phyloP scores from a whole-genome alignment of 2,329 filamentous ascomycete genomes.

The Xylaria sp. region DNA sequence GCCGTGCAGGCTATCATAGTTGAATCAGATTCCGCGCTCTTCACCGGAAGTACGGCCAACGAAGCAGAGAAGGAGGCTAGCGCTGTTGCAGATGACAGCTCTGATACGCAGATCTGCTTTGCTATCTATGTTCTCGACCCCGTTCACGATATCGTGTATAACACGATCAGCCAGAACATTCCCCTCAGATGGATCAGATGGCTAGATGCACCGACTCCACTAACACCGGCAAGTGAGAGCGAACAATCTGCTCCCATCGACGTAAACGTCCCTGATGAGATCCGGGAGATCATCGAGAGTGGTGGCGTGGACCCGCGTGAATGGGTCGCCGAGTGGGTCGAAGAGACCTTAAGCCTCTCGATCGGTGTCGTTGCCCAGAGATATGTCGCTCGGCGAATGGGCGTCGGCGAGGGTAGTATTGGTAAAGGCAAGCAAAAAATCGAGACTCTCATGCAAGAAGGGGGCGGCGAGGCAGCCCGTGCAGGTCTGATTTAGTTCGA shows the following conservation, averaged over 20 bases:
- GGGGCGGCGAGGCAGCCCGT: slow-evolving; percentile 68
- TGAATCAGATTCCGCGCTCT: slow-evolving; percentile 72
- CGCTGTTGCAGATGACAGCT: slow-evolving; percentile 60
- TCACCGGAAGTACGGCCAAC: slow-evolving; percentile 66
- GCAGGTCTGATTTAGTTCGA: slow-evolving; percentile 63
- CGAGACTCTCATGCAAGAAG: slow-evolving; percentile 66
- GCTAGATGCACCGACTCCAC: slow-evolving; percentile 79
- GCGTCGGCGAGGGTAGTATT: slow-evolving; percentile 83
- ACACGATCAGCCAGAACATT: slow-evolving; percentile 82
- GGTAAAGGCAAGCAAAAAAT: slow-evolving; percentile 71
- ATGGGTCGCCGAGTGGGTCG: slow-evolving; percentile 98
- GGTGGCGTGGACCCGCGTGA: slow-evolving; percentile 89
- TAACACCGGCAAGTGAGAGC: slow-evolving; percentile 65
- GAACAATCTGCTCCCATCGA: slow-evolving; percentile 46
- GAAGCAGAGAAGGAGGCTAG: slow-evolving; percentile 67
- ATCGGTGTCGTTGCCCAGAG: slow-evolving; percentile 91
- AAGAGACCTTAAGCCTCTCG: slow-evolving; percentile 81
- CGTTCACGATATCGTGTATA: slow-evolving; percentile 89
- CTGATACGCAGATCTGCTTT: slow-evolving; percentile 75
- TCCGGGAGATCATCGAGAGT: slow-evolving; percentile 81
- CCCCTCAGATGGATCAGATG: slow-evolving; percentile 89
- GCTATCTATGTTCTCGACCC: slow-evolving; percentile 87
- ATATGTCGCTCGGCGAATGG: slow-evolving; percentile 95
- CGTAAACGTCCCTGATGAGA: slow-evolving; percentile 78
- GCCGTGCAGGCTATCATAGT: slow-evolving; percentile 88